Evolutionary conservation across 805 yeast genomes (phyloP).

Genomic region (Teunomyces atbi): DNA sequence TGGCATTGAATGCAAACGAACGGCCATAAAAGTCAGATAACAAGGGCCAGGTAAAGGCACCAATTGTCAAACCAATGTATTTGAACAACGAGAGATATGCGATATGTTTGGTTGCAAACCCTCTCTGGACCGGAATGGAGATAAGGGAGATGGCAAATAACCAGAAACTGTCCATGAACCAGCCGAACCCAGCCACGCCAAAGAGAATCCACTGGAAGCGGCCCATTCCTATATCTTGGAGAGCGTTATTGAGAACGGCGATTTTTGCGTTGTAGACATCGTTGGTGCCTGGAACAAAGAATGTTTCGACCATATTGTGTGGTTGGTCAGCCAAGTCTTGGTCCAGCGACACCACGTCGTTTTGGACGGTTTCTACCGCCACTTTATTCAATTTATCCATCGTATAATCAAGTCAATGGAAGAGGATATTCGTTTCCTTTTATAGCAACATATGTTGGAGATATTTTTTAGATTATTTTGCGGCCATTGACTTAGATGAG

Average conservation of each 20-base stretch:
- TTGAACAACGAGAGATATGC: conserved; percentile 8
- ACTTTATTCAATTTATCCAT: not conserved
- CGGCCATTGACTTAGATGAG: not conserved
- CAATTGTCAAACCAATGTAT: conserved; percentile 1
- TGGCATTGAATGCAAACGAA: conserved; percentile 4
- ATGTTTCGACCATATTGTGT: conserved; percentile 4
- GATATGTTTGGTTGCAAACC: conserved; percentile 8
- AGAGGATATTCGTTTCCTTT: not conserved
- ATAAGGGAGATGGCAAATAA: conserved; percentile 11
- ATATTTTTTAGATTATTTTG: not conserved
- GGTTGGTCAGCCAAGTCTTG: not conserved
- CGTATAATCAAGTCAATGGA: not conserved
- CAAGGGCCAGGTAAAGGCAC: not conserved
- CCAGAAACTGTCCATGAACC: conserved; percentile 11
- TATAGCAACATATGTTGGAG: not conserved
- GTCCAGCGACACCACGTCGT: conserved; percentile 1
- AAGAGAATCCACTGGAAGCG: conserved; percentile 4
- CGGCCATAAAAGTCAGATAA: conserved; percentile 3
- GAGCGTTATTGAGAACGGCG: conserved; percentile 7
- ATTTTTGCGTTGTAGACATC: conserved; percentile 9
- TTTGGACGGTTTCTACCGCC: not conserved
- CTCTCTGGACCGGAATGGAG: conserved; percentile 10
- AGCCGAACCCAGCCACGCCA: conserved; percentile 3
- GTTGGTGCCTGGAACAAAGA: conserved; percentile 8
- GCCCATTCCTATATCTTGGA: conserved; percentile 13